These are phyloP conservation scores for Cornus controversa DNA, from an alignment of 148 eudicot species.

Conservation along the genomic window DNA sequence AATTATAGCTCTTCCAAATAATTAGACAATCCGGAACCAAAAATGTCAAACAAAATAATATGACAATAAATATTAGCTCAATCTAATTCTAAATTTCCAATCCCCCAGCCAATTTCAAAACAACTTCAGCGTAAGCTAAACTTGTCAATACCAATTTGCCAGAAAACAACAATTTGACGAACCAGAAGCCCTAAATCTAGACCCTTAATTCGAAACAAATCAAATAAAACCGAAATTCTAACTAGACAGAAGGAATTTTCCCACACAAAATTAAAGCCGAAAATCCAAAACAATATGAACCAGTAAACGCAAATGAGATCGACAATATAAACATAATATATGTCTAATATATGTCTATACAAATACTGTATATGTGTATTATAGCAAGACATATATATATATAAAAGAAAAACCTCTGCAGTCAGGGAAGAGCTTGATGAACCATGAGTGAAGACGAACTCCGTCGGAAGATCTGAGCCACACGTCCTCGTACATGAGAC, in stretches of 20 bases:
- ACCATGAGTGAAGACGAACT: conserved; percentile 91
- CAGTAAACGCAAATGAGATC: background rate
- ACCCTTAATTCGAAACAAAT: conserved; percentile 2
- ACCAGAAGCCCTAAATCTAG: background rate
- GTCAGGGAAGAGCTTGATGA: conserved; percentile 76
- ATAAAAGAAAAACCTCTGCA: conserved; percentile 45
- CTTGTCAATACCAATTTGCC: background rate
- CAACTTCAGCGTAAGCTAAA: too few species aligned
- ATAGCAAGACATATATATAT: background rate
- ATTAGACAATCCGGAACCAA: background rate
- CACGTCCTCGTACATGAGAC: conserved; percentile 73
- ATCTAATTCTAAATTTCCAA: background rate
- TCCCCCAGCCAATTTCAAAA: background rate
- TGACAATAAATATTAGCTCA: background rate
- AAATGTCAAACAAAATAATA: background rate
- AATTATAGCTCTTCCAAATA: too few species aligned
- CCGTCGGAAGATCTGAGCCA: conserved; percentile 97
- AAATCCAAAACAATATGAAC: background rate
- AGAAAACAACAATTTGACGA: background rate
- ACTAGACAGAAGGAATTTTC: background rate
- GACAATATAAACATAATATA: too few species aligned
- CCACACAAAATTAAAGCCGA: background rate
- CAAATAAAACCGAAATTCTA: background rate
- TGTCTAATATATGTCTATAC: too few species aligned
- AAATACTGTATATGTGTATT: background rate